Evolutionary conservation across 2,329 filamentous ascomycete genomes (phyloP).

Genomic region (Metarhizium anisopliae): DNA sequence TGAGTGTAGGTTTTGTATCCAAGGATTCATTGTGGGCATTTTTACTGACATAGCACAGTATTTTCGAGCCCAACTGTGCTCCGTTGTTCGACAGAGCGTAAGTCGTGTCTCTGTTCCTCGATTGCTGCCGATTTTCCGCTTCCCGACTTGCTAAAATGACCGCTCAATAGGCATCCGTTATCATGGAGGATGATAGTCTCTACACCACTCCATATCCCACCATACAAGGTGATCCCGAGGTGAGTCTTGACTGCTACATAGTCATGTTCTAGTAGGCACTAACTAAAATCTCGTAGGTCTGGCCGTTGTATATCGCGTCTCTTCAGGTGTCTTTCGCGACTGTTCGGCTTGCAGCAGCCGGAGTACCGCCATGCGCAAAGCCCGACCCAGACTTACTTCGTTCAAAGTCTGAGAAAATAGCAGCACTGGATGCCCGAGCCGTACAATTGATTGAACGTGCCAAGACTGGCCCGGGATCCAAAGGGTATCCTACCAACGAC

Average conservation of each 20-base stretch:
- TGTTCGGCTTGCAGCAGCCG: not conserved
- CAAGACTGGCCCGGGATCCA: not conserved
- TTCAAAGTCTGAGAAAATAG: not conserved
- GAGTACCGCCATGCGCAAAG: not conserved
- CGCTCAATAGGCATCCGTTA: not conserved
- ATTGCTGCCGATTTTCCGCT: not conserved
- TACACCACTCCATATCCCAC: not conserved
- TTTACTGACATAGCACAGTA: not conserved
- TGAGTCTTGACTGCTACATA: not conserved
- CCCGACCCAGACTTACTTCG: not conserved
- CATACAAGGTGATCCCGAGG: not conserved
- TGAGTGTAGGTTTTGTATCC: not conserved
- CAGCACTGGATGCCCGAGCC: not conserved
- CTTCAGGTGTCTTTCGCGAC: not conserved
- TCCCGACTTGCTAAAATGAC: not conserved
- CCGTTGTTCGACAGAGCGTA: conserved; percentile 3
- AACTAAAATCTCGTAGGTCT: not conserved
- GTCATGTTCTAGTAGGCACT: not conserved
- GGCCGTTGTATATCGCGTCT: conserved; percentile 1
- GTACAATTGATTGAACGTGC: not conserved
- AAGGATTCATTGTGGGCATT: too few species aligned
- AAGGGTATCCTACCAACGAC: not conserved
- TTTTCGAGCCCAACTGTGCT: conserved; percentile 4
- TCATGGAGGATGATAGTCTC: not conserved
- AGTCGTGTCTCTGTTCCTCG: not conserved